Base-by-base conservation (phyloP, 2,329 filamentous ascomycete species). In the Pyrenophora tritici-repentis region DNA sequence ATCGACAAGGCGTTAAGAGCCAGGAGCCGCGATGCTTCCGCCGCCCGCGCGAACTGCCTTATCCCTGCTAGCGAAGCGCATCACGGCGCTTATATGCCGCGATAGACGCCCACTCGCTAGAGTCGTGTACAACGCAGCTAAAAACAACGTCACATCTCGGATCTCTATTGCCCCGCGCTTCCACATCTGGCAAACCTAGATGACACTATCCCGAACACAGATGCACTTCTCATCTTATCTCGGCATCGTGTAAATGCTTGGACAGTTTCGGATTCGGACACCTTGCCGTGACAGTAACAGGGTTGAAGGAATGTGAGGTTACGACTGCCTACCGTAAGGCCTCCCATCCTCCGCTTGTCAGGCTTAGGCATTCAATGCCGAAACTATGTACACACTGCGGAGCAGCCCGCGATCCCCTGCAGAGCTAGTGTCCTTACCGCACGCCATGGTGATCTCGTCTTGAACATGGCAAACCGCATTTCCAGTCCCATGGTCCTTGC, bases 81-180 rank as follows among this genome's bases (percentile, higher is more conserved):
- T 47, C 43, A 42, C 45, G 48, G 58, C 56, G 58, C 41, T 33
- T 17, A 10, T 26, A 13, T 24, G 44, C 42, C 46, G 41, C 49
- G 40, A 50, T 50, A 61, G 47, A 50, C 56, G 58, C 56, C 50
- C 48, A 52, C 50, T 59, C 58, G 58, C 36, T 51, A 56, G 49
- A 41, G 38, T 22, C 47, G 48, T 38, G 45, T 57, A 37, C 36
- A 52, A 50, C 43, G 45, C 56, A 55, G 53, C 56, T 57, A 57
- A 57, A 61, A 51, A 34, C 48, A 53, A 61, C 58, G 51, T 59
- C 56, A 49, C 31, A 42, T 42, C 33, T 37, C n/a, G 24, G 10
- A 33, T 13, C 10, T n/a, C 16, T 38, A 14, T 8, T 13, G 24
- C 33, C 38, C 17, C 13, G 20, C 42, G 40, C n/a, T 26, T 41